Evolutionary conservation across 805 yeast genomes (phyloP).

Genomic region (Metschnikowia borealis): DNA sequence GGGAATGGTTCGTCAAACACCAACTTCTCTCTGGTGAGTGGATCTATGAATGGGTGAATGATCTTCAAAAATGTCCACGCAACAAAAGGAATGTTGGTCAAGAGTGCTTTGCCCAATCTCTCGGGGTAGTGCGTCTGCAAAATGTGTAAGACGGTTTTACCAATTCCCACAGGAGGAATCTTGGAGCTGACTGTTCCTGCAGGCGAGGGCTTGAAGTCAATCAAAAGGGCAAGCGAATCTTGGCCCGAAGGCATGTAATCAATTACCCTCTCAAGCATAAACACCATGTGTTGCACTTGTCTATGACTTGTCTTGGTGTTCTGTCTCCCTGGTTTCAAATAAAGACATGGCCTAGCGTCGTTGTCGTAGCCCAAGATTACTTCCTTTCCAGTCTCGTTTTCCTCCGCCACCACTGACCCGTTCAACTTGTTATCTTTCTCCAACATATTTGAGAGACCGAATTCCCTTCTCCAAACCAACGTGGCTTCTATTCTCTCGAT

Average conservation of each 20-base stretch:
- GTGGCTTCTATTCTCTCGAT: constrained; percentile 72
- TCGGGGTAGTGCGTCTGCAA: constrained; percentile 98
- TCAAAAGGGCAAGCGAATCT: constrained; percentile 84
- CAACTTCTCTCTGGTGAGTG: constrained; percentile 87
- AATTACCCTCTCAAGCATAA: constrained; percentile 85
- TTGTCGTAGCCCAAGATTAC: constrained; percentile 88
- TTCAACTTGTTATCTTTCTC: constrained; percentile 49
- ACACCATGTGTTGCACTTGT: constrained; percentile 95
- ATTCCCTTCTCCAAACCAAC: constrained; percentile 89
- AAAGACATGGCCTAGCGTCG: constrained; percentile 86
- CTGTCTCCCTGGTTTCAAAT: constrained; percentile 91
- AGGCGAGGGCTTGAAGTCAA: constrained; percentile 85
- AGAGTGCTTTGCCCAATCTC: constrained; percentile 85
- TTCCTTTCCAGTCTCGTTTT: constrained; percentile 90
- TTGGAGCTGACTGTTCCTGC: constrained; percentile 52
- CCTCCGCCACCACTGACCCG: constrained; percentile 52
- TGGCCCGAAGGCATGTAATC: constrained; percentile 97
- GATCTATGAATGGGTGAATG: constrained; percentile 94
- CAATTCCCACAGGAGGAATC: constrained; percentile 84
- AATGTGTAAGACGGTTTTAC: constrained; percentile 88
- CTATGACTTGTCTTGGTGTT: constrained; percentile 85
- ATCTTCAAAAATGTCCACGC: constrained; percentile 90
- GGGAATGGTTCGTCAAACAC: constrained; percentile 88
- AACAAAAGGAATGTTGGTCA: constrained; percentile 90
- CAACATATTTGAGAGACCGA: constrained; percentile 52